Evolutionary conservation across 257 asterid species (phyloP).

Genomic region (Oldenlandia corymbosa): DNA sequence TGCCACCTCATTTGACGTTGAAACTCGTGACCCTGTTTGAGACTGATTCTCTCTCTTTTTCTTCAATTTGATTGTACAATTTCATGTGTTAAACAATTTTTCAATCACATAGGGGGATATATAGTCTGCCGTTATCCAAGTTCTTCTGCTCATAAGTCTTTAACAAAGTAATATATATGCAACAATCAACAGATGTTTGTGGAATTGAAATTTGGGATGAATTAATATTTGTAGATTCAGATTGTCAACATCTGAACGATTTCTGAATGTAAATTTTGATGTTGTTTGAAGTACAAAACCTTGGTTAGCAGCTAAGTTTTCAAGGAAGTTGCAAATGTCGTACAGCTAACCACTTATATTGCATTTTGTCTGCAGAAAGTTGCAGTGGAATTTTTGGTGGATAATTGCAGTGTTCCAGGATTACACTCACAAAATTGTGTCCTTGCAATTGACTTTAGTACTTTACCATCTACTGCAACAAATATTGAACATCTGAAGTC

Average conservation of each 20-base stretch:
- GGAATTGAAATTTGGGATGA: background rate
- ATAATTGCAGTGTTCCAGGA: conserved; percentile 32
- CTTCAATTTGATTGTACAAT: background rate
- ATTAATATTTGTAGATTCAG: background rate
- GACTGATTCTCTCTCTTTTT: background rate
- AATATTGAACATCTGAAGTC: conserved; percentile 49
- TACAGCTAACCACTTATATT: conserved; percentile 21
- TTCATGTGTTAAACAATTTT: background rate
- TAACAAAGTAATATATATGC: too few species aligned
- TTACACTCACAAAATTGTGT: conserved; percentile 30
- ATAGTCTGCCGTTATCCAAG: too few species aligned
- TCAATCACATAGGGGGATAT: too few species aligned
- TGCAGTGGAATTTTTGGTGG: conserved; percentile 63
- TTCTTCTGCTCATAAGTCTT: too few species aligned
- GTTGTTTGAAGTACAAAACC: conserved; percentile 2
- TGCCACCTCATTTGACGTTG: background rate
- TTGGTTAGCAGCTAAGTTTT: conserved; percentile 8
- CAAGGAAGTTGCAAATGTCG: conserved; percentile 11
- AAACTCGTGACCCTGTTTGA: background rate
- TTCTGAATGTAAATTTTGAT: background rate
- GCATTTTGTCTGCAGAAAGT: conserved; percentile 47
- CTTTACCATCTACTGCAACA: conserved; percentile 31
- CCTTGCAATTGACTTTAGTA: conserved; percentile 38
- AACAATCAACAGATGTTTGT: too few species aligned
- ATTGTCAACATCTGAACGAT: background rate